phyloP scores from a whole-genome alignment of 345 rosid species.

The Raphanus sativus region DNA sequence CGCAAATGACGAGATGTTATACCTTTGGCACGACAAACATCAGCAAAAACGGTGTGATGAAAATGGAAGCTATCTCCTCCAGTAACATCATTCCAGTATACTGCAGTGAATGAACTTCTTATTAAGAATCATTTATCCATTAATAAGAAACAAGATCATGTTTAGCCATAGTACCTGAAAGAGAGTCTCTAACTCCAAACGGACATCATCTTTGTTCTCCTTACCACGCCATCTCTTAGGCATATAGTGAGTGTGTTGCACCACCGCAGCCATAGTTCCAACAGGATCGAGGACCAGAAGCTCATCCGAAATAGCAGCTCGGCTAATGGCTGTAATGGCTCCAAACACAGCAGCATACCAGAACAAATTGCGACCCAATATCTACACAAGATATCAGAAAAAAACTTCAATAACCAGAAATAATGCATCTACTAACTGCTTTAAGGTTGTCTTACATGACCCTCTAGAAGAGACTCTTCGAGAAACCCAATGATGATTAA shows the following conservation, averaged over 20 bases:
- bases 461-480: slow-evolving; percentile 97
- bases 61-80: slow-evolving; percentile 97
- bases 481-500: slow-evolving; percentile 93
- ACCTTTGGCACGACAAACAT: slow-evolving; percentile 91
- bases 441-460: slow-evolving; percentile 58
- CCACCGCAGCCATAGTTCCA: slow-evolving; percentile 84
- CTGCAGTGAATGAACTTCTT: slow-evolving; percentile 46
- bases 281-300: slow-evolving; percentile 87
- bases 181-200: slow-evolving; percentile 80
- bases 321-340: slow-evolving; percentile 93
- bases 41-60: slow-evolving; percentile 90
- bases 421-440: not conserved
- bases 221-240: slow-evolving; percentile 97
- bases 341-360: slow-evolving; percentile 99
- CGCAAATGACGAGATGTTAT: not conserved
- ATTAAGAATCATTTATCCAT: not conserved
- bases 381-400: slow-evolving; percentile 50
- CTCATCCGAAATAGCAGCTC: slow-evolving; percentile 88
- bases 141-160: not conserved
- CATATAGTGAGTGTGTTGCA: slow-evolving; percentile 92
- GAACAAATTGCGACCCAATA: slow-evolving; percentile 91
- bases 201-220: slow-evolving; percentile 76
- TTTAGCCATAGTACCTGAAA: slow-evolving; percentile 56
- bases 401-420: slow-evolving; percentile 21
- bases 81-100: slow-evolving; percentile 95